Conservation (phyloP, 352 stramenopile species). For the Phytophthora melonis region DNA sequence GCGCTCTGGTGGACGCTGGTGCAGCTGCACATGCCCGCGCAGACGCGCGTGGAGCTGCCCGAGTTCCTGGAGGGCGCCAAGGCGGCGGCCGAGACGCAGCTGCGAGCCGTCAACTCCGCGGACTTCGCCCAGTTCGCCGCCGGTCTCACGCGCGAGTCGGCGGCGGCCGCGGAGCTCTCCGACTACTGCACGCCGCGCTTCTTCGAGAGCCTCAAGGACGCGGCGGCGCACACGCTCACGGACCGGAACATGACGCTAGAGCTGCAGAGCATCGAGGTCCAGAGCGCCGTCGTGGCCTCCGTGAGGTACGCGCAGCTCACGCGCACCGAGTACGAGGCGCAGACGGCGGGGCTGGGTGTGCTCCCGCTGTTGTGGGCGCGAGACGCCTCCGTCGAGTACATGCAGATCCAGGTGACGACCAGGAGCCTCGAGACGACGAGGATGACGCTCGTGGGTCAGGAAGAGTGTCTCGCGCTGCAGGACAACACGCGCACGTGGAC, state of each 20-base stretch:
- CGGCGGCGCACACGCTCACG: constrained; percentile 27
- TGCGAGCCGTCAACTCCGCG: constrained; percentile 47
- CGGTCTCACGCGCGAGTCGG: constrained; percentile 15
- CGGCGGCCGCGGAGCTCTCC: constrained; percentile 22
- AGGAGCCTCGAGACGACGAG: constrained; percentile 48
- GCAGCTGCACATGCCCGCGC: constrained; percentile 47
- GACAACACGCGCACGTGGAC: constrained; percentile 48
- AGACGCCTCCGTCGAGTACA: constrained; percentile 49
- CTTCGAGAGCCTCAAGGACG: constrained; percentile 29
- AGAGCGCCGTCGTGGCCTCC: constrained; percentile 37
- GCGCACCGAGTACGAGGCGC: constrained; percentile 36
- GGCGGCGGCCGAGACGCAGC: constrained; percentile 35
- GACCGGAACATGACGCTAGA: constrained; percentile 48
- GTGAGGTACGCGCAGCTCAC: constrained; percentile 50
- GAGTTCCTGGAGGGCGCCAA: constrained; percentile 53
- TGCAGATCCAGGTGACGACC: constrained; percentile 46
- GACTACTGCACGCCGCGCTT: constrained; percentile 44
- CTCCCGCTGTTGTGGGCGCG: constrained; percentile 32
- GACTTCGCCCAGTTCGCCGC: constrained; percentile 45
- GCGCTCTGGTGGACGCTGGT: constrained; percentile 41
- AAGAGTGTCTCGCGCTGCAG: constrained; percentile 49
- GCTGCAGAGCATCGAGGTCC: constrained; percentile 45
- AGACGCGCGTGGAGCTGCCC: constrained; percentile 41
- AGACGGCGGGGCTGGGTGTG: constrained; percentile 22
- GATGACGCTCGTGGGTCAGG: constrained; percentile 53